Evolutionary conservation across 106 monocot genomes (phyloP).

Genomic region (Allium sativum): DNA sequence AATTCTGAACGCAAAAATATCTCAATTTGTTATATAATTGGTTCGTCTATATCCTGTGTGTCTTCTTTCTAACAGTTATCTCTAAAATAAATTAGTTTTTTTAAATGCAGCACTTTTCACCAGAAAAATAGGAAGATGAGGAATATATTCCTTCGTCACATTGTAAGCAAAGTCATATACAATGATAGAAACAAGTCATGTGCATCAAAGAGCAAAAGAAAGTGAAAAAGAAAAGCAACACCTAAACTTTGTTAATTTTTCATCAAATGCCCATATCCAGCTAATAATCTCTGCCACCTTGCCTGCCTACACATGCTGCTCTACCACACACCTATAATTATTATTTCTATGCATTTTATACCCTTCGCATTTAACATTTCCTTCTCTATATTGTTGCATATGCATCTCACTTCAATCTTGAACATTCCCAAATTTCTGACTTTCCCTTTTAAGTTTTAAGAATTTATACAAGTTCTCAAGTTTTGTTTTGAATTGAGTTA

Average conservation of each 20-base stretch:
- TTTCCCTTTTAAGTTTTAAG: neutral
- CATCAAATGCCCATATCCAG: slow-evolving; percentile 19
- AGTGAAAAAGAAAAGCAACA: slow-evolving; percentile 12
- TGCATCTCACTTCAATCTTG: neutral
- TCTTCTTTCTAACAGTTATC: too few species aligned
- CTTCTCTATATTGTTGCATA: neutral
- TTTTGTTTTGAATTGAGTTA: slow-evolving; percentile 7
- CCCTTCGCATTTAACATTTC: neutral
- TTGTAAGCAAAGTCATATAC: slow-evolving; percentile 24
- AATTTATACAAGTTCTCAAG: neutral
- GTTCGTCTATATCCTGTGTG: too few species aligned
- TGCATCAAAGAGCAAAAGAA: slow-evolving; percentile 10
- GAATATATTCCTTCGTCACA: slow-evolving; percentile 25
- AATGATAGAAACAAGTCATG: slow-evolving; percentile 18
- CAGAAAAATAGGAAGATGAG: slow-evolving; percentile 1
- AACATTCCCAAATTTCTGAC: too few species aligned
- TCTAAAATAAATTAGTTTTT: too few species aligned
- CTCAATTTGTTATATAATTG: too few species aligned
- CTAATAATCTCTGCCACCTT: slow-evolving; percentile 22
- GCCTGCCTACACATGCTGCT: slow-evolving; percentile 22
- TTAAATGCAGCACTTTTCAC: neutral
- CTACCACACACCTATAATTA: slow-evolving; percentile 2
- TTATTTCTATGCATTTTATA: neutral
- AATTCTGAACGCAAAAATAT: too few species aligned
- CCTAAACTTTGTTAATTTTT: neutral